Percentiles rank a stretch among this genome's conserved stretches.
These are phyloP conservation scores for Tremellales sp. DNA, from an alignment of 1,284 basidiomycete species.

Conservation along the genomic window DNA sequence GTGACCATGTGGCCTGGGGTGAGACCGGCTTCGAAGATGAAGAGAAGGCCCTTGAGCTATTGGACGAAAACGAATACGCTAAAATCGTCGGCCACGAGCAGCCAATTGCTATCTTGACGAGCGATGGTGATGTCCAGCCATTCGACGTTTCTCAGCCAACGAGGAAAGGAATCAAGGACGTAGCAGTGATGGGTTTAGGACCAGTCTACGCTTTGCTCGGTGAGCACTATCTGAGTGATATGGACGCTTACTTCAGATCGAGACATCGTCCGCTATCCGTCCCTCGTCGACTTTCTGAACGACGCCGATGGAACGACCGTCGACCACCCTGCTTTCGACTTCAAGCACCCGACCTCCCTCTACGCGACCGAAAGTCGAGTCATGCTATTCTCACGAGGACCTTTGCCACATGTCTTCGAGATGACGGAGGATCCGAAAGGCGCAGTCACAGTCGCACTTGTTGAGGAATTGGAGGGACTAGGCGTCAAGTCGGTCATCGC, in stretches of 20 bases:
- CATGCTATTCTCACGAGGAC: conserved; percentile 12
- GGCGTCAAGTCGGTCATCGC: conserved; percentile 15
- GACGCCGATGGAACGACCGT: background rate
- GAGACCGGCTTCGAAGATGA: too few relatives aligned
- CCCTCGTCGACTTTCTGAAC: background rate
- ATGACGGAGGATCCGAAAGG: conserved; percentile 9
- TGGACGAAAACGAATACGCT: too few relatives aligned
- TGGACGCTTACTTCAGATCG: background rate
- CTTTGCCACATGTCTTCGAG: conserved; percentile 19
- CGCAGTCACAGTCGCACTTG: conserved; percentile 6
- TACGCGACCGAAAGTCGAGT: conserved; percentile 25
- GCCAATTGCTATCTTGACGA: too few relatives aligned
- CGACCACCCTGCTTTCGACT: background rate
- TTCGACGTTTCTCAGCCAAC: too few relatives aligned
- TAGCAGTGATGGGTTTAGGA: conserved; percentile 17
- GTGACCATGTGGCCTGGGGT: too few relatives aligned
- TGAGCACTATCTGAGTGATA: background rate
- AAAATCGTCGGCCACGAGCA: too few relatives aligned
- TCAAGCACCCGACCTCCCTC: background rate
- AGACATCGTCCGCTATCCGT: too few relatives aligned
- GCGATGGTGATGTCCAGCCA: background rate
- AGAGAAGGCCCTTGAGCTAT: too few relatives aligned
- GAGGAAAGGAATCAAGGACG: too few relatives aligned
- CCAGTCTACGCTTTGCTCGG: conserved; percentile 8
- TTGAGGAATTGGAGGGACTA: conserved; percentile 34